Evolutionary conservation across 2,329 filamentous ascomycete genomes (phyloP).

Genomic region (Talaromyces sp.): DNA sequence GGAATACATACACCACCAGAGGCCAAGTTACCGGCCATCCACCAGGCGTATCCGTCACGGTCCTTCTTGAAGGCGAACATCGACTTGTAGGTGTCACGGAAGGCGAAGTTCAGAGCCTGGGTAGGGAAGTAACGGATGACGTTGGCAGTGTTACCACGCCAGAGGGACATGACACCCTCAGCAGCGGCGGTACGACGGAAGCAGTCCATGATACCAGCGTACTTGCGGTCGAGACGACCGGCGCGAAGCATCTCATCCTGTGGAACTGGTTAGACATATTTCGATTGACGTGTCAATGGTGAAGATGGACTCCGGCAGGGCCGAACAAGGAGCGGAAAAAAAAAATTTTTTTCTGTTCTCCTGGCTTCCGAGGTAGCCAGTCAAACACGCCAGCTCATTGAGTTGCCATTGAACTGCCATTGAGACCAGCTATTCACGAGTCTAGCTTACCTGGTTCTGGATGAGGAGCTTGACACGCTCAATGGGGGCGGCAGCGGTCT

Average conservation of each 20-base stretch:
- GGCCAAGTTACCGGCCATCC: conserved; percentile 99
- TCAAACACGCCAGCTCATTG: neutral
- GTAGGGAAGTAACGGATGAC: conserved; percentile 99
- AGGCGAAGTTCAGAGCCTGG: conserved; percentile 99
- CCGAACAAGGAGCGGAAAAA: conserved; percentile 4
- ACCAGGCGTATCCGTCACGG: conserved; percentile 94
- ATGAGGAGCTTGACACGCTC: conserved; percentile 99
- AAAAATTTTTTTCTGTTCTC: neutral
- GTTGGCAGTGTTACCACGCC: conserved; percentile 99
- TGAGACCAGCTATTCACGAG: neutral
- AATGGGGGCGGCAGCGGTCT: conserved; percentile 99
- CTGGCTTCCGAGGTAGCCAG: neutral
- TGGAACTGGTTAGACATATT: conserved; percentile 15
- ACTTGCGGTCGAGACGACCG: conserved; percentile 97
- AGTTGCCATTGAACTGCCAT: neutral
- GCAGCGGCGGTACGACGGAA: conserved; percentile 85
- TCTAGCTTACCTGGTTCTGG: conserved; percentile 91
- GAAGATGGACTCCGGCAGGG: neutral
- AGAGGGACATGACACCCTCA: conserved; percentile 92
- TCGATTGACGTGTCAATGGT: neutral
- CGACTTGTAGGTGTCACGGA: conserved; percentile 99
- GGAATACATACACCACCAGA: conserved; percentile 86
- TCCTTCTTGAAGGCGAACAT: conserved; percentile 99
- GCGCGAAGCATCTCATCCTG: conserved; percentile 99
- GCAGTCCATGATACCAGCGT: conserved; percentile 89